A percentile compares a stretch with the other conserved stretches of the same genome.
Evolutionary conservation across 129 eudicot genomes (phyloP).

Genomic region (Mikania micrantha): DNA sequence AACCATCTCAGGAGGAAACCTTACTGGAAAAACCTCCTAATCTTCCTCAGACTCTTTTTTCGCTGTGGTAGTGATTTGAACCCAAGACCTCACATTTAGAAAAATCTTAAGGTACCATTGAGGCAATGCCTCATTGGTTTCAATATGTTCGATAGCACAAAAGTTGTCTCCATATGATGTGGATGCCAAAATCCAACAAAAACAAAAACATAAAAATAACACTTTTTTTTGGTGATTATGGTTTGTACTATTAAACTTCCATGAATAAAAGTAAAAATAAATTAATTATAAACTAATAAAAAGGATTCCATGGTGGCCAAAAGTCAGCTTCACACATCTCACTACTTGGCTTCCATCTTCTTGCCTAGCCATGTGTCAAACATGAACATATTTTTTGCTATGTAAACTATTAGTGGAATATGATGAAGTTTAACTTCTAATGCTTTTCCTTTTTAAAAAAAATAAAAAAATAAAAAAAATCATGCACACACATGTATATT

Average conservation of each 20-base stretch:
- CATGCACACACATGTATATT: too few species aligned
- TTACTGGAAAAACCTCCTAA: too few species aligned
- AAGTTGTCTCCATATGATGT: constrained; percentile 13
- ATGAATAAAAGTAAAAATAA: constrained; percentile 15
- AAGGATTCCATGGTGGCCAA: constrained; percentile 22
- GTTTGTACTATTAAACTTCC: constrained; percentile 19
- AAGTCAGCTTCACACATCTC: constrained; percentile 25
- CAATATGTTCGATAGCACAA: constrained; percentile 8
- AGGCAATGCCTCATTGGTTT: too few species aligned
- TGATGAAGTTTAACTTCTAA: background rate
- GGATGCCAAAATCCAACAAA: constrained; percentile 34
- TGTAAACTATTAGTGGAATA: constrained; percentile 12
- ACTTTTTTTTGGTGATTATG: constrained; percentile 18
- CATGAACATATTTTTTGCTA: constrained; percentile 19
- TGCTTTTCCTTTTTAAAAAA: background rate
- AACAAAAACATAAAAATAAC: background rate
- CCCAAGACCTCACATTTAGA: too few species aligned
- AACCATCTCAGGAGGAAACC: too few species aligned
- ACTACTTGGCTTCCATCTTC: constrained; percentile 22
- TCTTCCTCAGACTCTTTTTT: too few species aligned
- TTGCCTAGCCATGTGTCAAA: constrained; percentile 17
- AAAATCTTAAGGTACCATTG: too few species aligned
- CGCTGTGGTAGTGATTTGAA: too few species aligned
- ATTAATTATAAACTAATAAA: constrained; percentile 9
- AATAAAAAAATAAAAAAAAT: too few species aligned